Base-by-base conservation (phyloP, 257 asterid species). In the Paulownia fortunei region DNA sequence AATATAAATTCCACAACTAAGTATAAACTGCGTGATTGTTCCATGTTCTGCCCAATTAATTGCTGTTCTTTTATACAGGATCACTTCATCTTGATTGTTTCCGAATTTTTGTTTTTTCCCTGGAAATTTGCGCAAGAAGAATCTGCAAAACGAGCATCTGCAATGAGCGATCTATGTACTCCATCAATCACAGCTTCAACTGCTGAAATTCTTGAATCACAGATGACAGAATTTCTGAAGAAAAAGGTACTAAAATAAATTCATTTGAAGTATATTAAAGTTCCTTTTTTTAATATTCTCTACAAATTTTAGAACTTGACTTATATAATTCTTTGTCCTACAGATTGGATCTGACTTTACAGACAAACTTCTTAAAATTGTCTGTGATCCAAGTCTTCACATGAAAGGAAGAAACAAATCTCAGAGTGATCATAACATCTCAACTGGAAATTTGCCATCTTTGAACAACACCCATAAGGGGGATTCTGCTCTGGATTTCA, bases 111-210 rank as follows among this genome's bases (percentile, higher is more conserved):
- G 85, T 93, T 89, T 80, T 76, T 85, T 65, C 99, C 99, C 37
- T 95, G 99, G 99, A 93, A 90, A 84, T 87, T 88, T 84, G 92
- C 97, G 15, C 96, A 86, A 91, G 97, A 93, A 84, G 93, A 87
- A 86, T 91, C 94, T 72, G 88, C 80, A 51, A 84, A 82, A 58
- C 82, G 92, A 86, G 91, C 89, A 72, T 83, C 84, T 74, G 59
- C 82, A 63, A 85, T 73, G 66, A 94, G 89, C 46, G 91, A 87
- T 77, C 81, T 84, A 41, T 93, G 98, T 79, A 95, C 99, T 80
- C 98, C 99, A 76, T 91, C 99, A 83, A 88, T 93, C 78, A 84
- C 97, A 61, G 94, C 98, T 78, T 85, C 97, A 64, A 84, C 87
- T 76, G 97, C 99, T 76, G 97, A 93, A 88, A 82, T 87, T 87